Base-by-base conservation (phyloP, 2,329 filamentous ascomycete species). In the Phialocephala subalpina region DNA sequence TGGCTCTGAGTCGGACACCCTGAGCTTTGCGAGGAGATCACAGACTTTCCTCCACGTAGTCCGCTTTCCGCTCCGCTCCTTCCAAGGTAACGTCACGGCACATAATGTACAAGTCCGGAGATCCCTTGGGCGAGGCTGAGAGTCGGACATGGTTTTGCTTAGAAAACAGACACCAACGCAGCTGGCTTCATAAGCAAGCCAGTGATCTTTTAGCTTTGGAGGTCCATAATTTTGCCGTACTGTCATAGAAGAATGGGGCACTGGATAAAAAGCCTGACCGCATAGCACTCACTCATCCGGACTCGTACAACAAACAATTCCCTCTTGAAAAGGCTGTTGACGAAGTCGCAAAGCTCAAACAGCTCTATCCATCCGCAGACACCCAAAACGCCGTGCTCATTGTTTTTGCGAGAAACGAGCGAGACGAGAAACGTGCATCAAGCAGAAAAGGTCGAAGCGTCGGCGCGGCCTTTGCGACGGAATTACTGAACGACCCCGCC, bases 181-280 rank as follows among this genome's bases (percentile, higher is more conserved):
- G 20, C 29, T 14, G 63, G 67, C 62, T 69, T 69, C 33, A 63
- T 65, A 66, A 69, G 40, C 61, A 49, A 61, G 63, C 63, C 60
- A 68, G 60, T 62, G 35, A 40, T 58, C 45, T 36, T 11, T 11
- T 33, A 36, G 60, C 45, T 59, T 42, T 33, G 27, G 55, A 59
- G 11, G 45, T 60, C 63, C 61, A 65, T 49, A 66, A 38, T 66
- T 68, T 63, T 66, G 56, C 67, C 67, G 64, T 22, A 42, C 45
- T 42, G 38, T 42, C 38, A 3, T 65, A 62, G 47, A 60, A 66
- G 20, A 62, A 65, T 65, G 49, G 63, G 63, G 58, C 36, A 42
- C 60, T 64, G 67, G 62, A 65, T 67, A 65, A 67, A 53, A 67
- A 53, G 9, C 56, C 45, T 59, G 55, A 42, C 33, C 49, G 22